A percentile compares a stretch with the other conserved stretches of the same genome.
These are phyloP conservation scores for Monosporozyma aquatica DNA, from an alignment of 805 yeast genomes.

Conservation along the genomic window DNA sequence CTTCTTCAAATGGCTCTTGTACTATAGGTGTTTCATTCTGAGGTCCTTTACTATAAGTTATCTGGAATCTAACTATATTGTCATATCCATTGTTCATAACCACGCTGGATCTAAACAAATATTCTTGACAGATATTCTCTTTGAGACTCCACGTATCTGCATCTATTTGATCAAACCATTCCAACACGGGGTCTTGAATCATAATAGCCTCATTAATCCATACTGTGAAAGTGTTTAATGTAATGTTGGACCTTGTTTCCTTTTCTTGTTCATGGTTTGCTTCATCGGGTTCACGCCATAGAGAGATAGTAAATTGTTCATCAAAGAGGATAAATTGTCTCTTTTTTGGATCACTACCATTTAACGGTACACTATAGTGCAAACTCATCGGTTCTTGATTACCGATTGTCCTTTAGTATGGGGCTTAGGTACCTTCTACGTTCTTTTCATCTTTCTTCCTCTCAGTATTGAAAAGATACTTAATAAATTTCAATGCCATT, in stretches of 20 bases:
- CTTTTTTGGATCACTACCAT: neutral
- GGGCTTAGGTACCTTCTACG: too few relatives aligned
- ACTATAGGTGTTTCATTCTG: too few relatives aligned
- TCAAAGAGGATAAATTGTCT: slow-evolving; percentile 26
- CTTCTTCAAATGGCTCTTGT: too few relatives aligned
- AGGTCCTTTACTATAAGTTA: slow-evolving; percentile 6
- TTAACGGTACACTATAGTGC: neutral
- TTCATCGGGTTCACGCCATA: neutral
- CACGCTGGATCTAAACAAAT: slow-evolving; percentile 23
- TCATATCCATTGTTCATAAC: slow-evolving; percentile 30
- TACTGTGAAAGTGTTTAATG: slow-evolving; percentile 10
- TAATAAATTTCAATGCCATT: too few relatives aligned
- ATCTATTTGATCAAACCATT: slow-evolving; percentile 5
- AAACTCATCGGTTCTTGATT: neutral
- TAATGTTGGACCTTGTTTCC: neutral
- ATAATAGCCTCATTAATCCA: slow-evolving; percentile 27
- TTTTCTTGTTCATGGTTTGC: neutral
- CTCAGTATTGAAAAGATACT: too few relatives aligned
- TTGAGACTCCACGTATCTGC: slow-evolving; percentile 14
- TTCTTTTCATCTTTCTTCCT: neutral
- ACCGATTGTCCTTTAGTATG: too few relatives aligned
- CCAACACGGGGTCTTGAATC: slow-evolving; percentile 6
- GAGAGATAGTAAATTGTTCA: slow-evolving; percentile 18
- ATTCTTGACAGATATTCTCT: slow-evolving; percentile 11
- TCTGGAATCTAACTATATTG: slow-evolving; percentile 17